Evolutionary conservation across 768 basidiomycete species (phyloP), one percentile per base, ranked within the genome.

Genomic region (Lactarius sp.): DNA sequence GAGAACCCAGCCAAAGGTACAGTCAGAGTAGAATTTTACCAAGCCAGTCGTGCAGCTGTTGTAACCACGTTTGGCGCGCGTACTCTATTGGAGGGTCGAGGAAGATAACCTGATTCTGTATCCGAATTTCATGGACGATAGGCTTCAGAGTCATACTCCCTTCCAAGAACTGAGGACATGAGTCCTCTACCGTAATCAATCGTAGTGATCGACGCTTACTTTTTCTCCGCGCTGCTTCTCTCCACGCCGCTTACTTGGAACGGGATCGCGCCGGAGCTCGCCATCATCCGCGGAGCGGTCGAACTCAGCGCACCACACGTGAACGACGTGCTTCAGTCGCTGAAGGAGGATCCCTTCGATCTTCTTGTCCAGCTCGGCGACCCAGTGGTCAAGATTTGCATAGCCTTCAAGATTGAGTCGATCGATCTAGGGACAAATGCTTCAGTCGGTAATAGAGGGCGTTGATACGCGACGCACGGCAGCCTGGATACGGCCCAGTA

Each of bases 101-200:
- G 78, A 97, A 98, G 74, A 99, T 98, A 67, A 98, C 93, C 73
- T 99, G 97, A 72, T 99, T 97, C 72, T 95, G 91, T 82, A 98
- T 98, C 75, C 95, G 85, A 66, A 98, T 91, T 73, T 98, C 96
- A 74, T 98, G 95, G 7, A 96, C 81, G 61, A 97, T 88, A 0
- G 94, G 91, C 69, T 90, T 87, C 67, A 98, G 74, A 2, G 81
- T 79, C 82, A 95, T 85, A 64, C 82, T 81, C 14, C 83, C 83
- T 70, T 93, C 91, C 70, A 87, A 69, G 72, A 83, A 81, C 90
- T 92, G 68, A 10, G 12, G 5, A 6, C 22, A 37, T 16, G 13
- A 54, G 33, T 16, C 9, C 33, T 20, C 12, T 14, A 10, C 16
- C 7, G 6, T n/a, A 16, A 34, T 10, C 13, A n/a, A 50, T 5